Percentiles rank a stretch among this genome's conserved stretches.
Evolutionary conservation across 2,329 filamentous ascomycete species (phyloP).

Genomic region (Aureobasidium sp.): DNA sequence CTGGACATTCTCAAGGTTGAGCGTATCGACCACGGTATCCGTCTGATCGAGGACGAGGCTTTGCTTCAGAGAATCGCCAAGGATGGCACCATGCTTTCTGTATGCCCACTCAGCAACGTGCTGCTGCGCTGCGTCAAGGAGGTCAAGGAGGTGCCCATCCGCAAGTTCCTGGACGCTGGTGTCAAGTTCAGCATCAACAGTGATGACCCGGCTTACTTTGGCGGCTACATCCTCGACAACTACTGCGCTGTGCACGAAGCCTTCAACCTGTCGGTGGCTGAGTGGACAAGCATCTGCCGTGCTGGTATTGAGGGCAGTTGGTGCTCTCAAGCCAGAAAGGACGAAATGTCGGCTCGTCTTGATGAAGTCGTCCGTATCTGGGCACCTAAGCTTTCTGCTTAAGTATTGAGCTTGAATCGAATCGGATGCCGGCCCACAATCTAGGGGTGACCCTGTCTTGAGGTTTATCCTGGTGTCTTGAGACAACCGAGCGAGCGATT

Average conservation of each 20-base stretch:
- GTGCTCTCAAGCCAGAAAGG: slow-evolving; percentile 57
- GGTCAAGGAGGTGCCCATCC: slow-evolving; percentile 52
- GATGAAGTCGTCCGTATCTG: slow-evolving; percentile 1
- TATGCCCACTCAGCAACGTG: slow-evolving; percentile 69
- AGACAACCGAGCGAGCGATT: neutral
- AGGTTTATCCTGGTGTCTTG: neutral
- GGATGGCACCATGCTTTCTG: slow-evolving; percentile 53
- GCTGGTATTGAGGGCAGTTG: slow-evolving; percentile 61
- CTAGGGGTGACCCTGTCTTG: neutral
- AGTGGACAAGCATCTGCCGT: slow-evolving; percentile 58
- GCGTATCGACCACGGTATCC: slow-evolving; percentile 69
- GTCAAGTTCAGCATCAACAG: slow-evolving; percentile 66
- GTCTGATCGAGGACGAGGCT: slow-evolving; percentile 50
- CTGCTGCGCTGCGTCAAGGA: slow-evolving; percentile 47
- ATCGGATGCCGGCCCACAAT: neutral
- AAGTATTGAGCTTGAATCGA: neutral
- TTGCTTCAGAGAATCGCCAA: slow-evolving; percentile 52
- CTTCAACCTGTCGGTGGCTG: slow-evolving; percentile 52
- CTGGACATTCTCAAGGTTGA: slow-evolving; percentile 53
- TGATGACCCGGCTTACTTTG: slow-evolving; percentile 69
- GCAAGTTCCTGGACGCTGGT: slow-evolving; percentile 53
- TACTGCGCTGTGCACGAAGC: slow-evolving; percentile 68
- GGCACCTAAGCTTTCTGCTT: neutral
- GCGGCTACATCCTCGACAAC: slow-evolving; percentile 65
- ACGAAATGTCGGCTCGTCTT: slow-evolving; percentile 37